phyloP scores from a whole-genome alignment of 805 yeast genomes.

The Wickerhamomyces strasburgensis region DNA sequence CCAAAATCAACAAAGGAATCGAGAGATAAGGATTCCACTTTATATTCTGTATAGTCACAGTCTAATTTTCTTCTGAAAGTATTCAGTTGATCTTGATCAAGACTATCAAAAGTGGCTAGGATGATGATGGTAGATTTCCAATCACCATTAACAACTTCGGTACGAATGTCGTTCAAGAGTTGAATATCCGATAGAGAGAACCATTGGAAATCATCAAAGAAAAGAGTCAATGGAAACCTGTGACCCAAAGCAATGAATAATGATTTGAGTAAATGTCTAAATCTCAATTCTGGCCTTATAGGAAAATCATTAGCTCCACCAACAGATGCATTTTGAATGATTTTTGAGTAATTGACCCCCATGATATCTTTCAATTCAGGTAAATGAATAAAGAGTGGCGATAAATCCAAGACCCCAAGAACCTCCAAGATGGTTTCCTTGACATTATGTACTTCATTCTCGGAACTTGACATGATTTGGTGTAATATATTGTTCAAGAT shows the following conservation, averaged over 20 bases:
- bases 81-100: conserved; percentile 8
- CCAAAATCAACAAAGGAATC: conserved; percentile 2
- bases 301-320: conserved; percentile 17
- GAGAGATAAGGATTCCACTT: conserved; percentile 12
- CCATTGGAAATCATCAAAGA: conserved; percentile 44
- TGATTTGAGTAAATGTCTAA: conserved; percentile 37
- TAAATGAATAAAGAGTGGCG: conserved; percentile 35
- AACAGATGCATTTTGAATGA: conserved; percentile 18
- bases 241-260: conserved; percentile 37
- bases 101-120: conserved; percentile 22
- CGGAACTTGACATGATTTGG: conserved; percentile 37
- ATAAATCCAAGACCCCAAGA: conserved; percentile 35
- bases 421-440: conserved; percentile 34
- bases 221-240: conserved; percentile 37
- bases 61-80: conserved; percentile 18
- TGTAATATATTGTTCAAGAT: conserved; percentile 35
- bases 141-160: conserved; percentile 22
- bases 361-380: conserved; percentile 41
- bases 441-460: conserved; percentile 34
- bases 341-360: conserved; percentile 35
- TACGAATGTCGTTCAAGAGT: conserved; percentile 25
- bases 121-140: conserved; percentile 23
- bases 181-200: conserved; percentile 30
- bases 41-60: conserved; percentile 17
- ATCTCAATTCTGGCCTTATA: conserved; percentile 33